These are phyloP conservation scores for Diaporthe ilicicola DNA, from an alignment of 2,329 filamentous ascomycete species.

Conservation along the genomic window DNA sequence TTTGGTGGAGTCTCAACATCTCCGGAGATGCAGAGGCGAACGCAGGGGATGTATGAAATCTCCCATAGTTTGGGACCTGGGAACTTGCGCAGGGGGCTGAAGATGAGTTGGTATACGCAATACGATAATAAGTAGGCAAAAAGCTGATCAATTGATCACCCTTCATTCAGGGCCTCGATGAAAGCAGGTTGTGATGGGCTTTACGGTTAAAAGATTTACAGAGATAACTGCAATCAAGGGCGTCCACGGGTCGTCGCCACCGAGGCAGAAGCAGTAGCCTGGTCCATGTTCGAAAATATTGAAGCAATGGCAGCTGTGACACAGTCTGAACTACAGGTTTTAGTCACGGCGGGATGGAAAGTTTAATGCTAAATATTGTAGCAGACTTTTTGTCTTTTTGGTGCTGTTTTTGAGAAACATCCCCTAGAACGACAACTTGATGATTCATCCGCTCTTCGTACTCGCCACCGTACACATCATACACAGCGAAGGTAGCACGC, in stretches of 20 bases:
- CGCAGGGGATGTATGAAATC: slow-evolving; percentile 16
- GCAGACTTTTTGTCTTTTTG: not conserved
- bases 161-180: not conserved
- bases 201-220: not conserved
- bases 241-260: not conserved
- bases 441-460: not conserved
- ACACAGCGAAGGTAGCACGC: not conserved
- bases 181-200: not conserved
- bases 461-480: not conserved
- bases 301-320: not conserved
- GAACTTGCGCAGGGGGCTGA: slow-evolving; percentile 22
- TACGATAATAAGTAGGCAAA: not conserved
- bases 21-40: slow-evolving; percentile 9
- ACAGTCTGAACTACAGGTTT: not conserved
- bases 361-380: not conserved
- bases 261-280: not conserved
- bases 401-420: not conserved
- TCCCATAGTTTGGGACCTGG: slow-evolving; percentile 29
- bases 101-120: slow-evolving; percentile 25
- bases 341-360: not conserved
- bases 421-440: not conserved
- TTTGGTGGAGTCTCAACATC: slow-evolving; percentile 5
- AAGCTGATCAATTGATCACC: not conserved
- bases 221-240: not conserved
- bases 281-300: not conserved